Conservation (phyloP, 2,329 filamentous ascomycete species). For the Cercospora beticola region DNA sequence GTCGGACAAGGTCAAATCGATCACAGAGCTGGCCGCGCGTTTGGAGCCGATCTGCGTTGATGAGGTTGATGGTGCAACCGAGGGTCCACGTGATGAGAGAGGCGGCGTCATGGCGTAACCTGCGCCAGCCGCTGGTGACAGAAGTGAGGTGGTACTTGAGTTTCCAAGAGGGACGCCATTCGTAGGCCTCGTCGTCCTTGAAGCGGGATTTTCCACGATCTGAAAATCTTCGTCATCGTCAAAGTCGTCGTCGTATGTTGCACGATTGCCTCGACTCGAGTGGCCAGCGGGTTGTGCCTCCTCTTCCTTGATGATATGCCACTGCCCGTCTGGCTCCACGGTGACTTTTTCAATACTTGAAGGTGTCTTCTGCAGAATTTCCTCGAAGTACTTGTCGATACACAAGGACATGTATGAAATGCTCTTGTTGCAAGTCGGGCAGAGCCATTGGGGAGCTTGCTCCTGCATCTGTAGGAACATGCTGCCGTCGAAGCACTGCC, state of each 20-base stretch:
- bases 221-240: conserved; percentile 47
- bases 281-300: conserved; percentile 40
- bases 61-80: conserved; percentile 35
- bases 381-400: conserved; percentile 86
- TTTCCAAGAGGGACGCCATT: conserved; percentile 29
- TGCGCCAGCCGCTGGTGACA: conserved; percentile 31
- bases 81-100: conserved; percentile 47
- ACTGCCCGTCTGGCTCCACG: conserved; percentile 82
- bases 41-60: conserved; percentile 43
- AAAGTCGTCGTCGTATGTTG: conserved; percentile 42
- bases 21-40: conserved; percentile 47
- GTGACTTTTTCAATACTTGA: conserved; percentile 77
- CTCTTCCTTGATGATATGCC: conserved; percentile 57
- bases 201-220: conserved; percentile 33
- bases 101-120: conserved; percentile 46
- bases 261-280: conserved; percentile 35
- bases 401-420: conserved; percentile 79
- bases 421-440: conserved; percentile 84
- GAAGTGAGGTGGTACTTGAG: conserved; percentile 24
- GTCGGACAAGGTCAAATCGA: conserved; percentile 51
- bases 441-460: conserved; percentile 95
- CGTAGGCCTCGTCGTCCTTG: conserved; percentile 34
- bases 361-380: conserved; percentile 75
- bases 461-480: conserved; percentile 93
- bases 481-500: conserved; percentile 90